Evolutionary conservation across 2,329 filamentous ascomycete species (phyloP), one percentile per base, ranked within the genome.

Genomic region (Microcyclosporella mali): DNA sequence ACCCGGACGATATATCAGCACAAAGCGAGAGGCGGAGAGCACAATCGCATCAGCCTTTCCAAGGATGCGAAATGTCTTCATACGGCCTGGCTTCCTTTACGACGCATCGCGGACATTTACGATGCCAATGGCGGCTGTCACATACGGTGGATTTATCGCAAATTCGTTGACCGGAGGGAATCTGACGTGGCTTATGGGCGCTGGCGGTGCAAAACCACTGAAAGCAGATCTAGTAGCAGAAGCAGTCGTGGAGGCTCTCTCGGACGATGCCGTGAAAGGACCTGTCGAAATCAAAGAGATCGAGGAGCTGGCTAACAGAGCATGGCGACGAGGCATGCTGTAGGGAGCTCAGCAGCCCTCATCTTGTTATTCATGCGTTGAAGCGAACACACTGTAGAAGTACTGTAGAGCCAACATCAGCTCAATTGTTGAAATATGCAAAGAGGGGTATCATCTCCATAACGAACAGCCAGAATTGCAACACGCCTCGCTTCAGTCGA

Each of bases 271-370:
- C 0, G 76, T 87, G 0, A 81, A 75, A 45, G 92, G 92, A 0
- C 80, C 82, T 0, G 75, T 97, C 1, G 88, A 90, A 60, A 79
- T 85, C 3, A 74, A 79, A 40, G 75, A 86, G 63, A 90, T 98
- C 52, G 87, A 95, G 63, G 77, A 80, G 52, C 67, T 97, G 56
- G 88, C 86, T 9, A 82, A 76, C 46, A 85, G 82, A 62, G 83
- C 81, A 3, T 97, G 92, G 92, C 83, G 92, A 62, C 88, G 84
- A 66, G 81, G 77, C 14, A 97, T 98, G 92, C 66, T 94, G 6
- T 32, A 32, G 12, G 28, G 28, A 4, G 30, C 15, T 14, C 6
- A 32, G 30, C 12, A 12, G 15, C n/a, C 30, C 6, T 25, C 21
- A 25, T 25, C 9, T 25, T 25, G 9, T 25, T 25, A 9, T 25